phyloP scores from a whole-genome alignment of 108 stramenopile species.

The Nitzschia sp. region DNA sequence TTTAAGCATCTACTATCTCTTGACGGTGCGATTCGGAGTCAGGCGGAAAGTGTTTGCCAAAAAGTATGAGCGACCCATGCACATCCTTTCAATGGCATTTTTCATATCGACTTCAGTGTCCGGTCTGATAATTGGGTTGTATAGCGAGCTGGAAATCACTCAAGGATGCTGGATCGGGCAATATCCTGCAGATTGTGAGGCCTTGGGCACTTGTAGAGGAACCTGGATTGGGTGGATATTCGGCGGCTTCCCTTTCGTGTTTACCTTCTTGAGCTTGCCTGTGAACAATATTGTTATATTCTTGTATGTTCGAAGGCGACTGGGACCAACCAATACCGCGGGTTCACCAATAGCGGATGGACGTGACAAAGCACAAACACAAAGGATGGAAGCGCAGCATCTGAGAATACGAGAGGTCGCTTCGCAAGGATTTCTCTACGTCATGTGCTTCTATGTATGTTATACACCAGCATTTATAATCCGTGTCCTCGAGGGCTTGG shows the following conservation, averaged over 20 bases:
- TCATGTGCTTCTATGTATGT: not conserved
- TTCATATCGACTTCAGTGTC: not conserved
- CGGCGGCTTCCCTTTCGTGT: not conserved
- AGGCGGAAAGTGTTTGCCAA: conserved; percentile 9
- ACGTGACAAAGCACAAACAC: not conserved
- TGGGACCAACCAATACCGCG: not conserved
- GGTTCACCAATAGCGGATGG: not conserved
- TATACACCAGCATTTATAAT: conserved; percentile 2
- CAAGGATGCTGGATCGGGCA: conserved; percentile 16
- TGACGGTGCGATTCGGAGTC: conserved; percentile 26
- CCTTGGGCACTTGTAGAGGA: not conserved
- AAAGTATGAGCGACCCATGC: conserved; percentile 10
- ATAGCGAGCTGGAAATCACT: conserved; percentile 2
- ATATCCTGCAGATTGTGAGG: conserved; percentile 6
- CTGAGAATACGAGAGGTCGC: not conserved
- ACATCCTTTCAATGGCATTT: not conserved
- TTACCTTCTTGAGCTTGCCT: not conserved
- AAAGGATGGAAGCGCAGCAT: not conserved
- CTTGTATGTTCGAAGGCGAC: conserved; percentile 1
- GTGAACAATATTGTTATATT: conserved; percentile 10
- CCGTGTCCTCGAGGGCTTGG: not conserved
- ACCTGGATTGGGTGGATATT: conserved; percentile 13
- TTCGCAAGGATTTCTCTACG: conserved; percentile 15
- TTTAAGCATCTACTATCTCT: conserved; percentile 26
- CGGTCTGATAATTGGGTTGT: conserved; percentile 1